phyloP scores from a whole-genome alignment of 2,329 filamentous ascomycete genomes.

The Mycogone perniciosa region DNA sequence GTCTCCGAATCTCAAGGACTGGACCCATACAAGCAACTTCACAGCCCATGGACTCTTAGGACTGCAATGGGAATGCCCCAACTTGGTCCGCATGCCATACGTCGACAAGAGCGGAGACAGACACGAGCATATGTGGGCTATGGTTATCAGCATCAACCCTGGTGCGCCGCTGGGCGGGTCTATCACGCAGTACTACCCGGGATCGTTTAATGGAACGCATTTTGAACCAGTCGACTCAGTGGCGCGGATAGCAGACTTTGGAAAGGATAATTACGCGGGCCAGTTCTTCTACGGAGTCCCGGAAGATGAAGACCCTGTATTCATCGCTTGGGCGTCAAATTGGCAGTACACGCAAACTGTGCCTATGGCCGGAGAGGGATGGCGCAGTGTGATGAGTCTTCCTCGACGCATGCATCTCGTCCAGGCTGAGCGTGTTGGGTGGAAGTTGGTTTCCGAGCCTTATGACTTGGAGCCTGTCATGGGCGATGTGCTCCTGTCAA shows the following conservation, averaged over 20 bases:
- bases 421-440: conserved; percentile 44
- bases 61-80: conserved; percentile 58
- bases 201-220: conserved; percentile 58
- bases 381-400: conserved; percentile 27
- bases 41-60: conserved; percentile 45
- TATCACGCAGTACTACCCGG: conserved; percentile 49
- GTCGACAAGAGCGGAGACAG: conserved; percentile 28
- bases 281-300: conserved; percentile 27
- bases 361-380: conserved; percentile 26
- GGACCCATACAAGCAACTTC: conserved; percentile 50
- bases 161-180: conserved; percentile 52
- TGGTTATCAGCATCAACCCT: conserved; percentile 50
- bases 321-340: conserved; percentile 31
- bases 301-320: conserved; percentile 24
- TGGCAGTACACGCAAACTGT: conserved; percentile 27
- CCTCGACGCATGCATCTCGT: conserved; percentile 46
- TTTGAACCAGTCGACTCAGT: conserved; percentile 34
- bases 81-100: conserved; percentile 49
- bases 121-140: conserved; percentile 30
- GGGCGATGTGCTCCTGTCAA: conserved; percentile 37
- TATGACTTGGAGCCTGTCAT: conserved; percentile 43
- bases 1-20: conserved; percentile 51
- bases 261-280: conserved; percentile 31
- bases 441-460: conserved; percentile 44
- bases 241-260: conserved; percentile 28